Conservation (phyloP, 176 grass and related monocot genomes). For the Hsuehochloa calcarea region DNA sequence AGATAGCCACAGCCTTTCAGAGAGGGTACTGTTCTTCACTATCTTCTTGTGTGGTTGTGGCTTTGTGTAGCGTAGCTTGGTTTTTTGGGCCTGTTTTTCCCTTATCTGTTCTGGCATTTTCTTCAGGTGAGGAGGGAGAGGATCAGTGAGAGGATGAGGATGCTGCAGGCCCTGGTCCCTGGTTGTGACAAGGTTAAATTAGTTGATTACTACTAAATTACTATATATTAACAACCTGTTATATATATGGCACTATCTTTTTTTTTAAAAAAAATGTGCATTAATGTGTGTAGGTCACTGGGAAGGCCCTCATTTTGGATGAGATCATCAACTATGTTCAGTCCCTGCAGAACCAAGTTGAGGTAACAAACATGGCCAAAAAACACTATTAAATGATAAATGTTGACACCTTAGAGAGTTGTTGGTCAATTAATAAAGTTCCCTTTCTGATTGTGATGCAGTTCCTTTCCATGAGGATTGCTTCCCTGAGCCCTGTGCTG, state of each 20-base stretch:
- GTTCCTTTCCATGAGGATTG: conserved; percentile 98
- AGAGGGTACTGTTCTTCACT: conserved; percentile 54
- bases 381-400: not conserved
- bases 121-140: conserved; percentile 91
- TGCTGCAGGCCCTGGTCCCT: conserved; percentile 91
- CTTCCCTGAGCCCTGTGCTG: conserved; percentile 62
- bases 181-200: conserved; percentile 82
- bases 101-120: conserved; percentile 25
- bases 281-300: conserved; percentile 55
- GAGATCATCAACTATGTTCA: conserved; percentile 97
- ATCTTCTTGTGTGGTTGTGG: conserved; percentile 9
- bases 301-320: conserved; percentile 80
- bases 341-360: conserved; percentile 93
- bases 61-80: conserved; percentile 16
- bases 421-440: not conserved
- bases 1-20: conserved; percentile 94
- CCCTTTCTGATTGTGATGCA: conserved; percentile 33
- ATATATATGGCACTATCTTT: conserved; percentile 1
- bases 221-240: not conserved
- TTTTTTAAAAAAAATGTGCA: not conserved
- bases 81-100: conserved; percentile 31
- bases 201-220: not conserved
- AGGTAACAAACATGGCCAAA: conserved; percentile 40
- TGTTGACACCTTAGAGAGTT: not conserved
- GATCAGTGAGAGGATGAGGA: conserved; percentile 95